Evolutionary conservation across 805 yeast genomes (phyloP).

Genomic region (Wickerhamomyces ciferrii): DNA sequence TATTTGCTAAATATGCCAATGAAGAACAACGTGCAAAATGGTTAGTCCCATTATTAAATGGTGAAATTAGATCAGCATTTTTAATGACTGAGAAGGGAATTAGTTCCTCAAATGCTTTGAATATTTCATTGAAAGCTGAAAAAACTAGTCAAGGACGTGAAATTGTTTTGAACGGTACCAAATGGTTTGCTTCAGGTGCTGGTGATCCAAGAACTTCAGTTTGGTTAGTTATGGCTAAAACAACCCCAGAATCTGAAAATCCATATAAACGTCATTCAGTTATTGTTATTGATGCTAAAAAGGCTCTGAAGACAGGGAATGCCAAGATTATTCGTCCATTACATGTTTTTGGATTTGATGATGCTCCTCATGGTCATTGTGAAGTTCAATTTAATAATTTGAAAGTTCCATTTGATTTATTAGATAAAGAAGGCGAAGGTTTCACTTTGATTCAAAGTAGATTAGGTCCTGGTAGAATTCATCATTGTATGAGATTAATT

Average conservation of each 20-base stretch:
- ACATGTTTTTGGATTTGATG: slow-evolving; percentile 54
- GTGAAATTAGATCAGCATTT: slow-evolving; percentile 54
- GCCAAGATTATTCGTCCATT: slow-evolving; percentile 47
- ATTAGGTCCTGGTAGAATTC: slow-evolving; percentile 66
- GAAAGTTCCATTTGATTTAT: slow-evolving; percentile 37
- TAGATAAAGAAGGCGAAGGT: slow-evolving; percentile 51
- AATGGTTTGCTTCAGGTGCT: slow-evolving; percentile 71
- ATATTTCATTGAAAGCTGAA: slow-evolving; percentile 44
- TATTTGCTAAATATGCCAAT: slow-evolving; percentile 33
- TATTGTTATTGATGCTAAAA: slow-evolving; percentile 45
- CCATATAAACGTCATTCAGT: slow-evolving; percentile 52
- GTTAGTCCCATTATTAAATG: slow-evolving; percentile 48
- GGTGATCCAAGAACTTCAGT: slow-evolving; percentile 56
- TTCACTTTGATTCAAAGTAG: slow-evolving; percentile 60
- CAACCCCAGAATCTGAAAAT: slow-evolving; percentile 17
- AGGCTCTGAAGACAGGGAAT: slow-evolving; percentile 43
- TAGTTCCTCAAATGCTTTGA: slow-evolving; percentile 58
- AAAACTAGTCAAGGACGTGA: slow-evolving; percentile 32
- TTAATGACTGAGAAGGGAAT: slow-evolving; percentile 61
- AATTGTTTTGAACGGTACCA: slow-evolving; percentile 51
- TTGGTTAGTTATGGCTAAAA: slow-evolving; percentile 26
- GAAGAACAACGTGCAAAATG: slow-evolving; percentile 40
- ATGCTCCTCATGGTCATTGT: slow-evolving; percentile 71
- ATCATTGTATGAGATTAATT: slow-evolving; percentile 62
- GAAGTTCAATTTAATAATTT: slow-evolving; percentile 48